A percentile compares a stretch with the other conserved stretches of the same genome.
Conservation (phyloP, 2,329 filamentous ascomycete species). For the Ophiobolus disseminans region DNA sequence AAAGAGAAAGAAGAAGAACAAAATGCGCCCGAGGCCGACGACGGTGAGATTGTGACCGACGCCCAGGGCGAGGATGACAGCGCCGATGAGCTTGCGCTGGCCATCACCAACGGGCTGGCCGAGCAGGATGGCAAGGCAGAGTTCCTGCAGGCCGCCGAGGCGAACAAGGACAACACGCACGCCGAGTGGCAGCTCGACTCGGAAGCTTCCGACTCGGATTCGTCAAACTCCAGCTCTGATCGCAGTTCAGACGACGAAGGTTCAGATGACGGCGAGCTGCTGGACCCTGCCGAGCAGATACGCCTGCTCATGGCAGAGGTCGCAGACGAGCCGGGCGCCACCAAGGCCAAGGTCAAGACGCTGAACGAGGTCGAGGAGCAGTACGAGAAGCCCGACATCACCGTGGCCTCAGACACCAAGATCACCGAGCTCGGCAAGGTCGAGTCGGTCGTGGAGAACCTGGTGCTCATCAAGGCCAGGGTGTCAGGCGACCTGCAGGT, state of each 20-base stretch:
- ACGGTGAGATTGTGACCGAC: slow-evolving; percentile 22
- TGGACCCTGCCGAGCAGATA: slow-evolving; percentile 83
- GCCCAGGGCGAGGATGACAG: slow-evolving; percentile 16
- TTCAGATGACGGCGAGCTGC: slow-evolving; percentile 67
- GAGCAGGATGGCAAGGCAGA: slow-evolving; percentile 46
- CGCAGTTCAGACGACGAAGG: slow-evolving; percentile 63
- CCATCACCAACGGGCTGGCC: slow-evolving; percentile 13
- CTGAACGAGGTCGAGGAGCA: slow-evolving; percentile 74
- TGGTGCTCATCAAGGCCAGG: slow-evolving; percentile 78
- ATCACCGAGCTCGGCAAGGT: slow-evolving; percentile 78
- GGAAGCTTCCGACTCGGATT: slow-evolving; percentile 66
- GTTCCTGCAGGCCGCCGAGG: slow-evolving; percentile 54
- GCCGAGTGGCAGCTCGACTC: slow-evolving; percentile 82
- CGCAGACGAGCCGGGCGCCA: slow-evolving; percentile 78
- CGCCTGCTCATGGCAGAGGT: slow-evolving; percentile 85
- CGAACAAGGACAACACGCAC: slow-evolving; percentile 59
- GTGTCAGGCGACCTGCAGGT: slow-evolving; percentile 83
- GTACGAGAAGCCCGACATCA: slow-evolving; percentile 73
- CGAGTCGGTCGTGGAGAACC: slow-evolving; percentile 78
- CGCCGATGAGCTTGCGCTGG: slow-evolving; percentile 12
- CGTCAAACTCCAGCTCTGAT: slow-evolving; percentile 55
- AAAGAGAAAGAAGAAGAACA: slow-evolving; percentile 28
- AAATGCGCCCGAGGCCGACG: slow-evolving; percentile 18
- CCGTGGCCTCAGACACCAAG: slow-evolving; percentile 77
- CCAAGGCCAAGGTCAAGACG: slow-evolving; percentile 70